A percentile compares a stretch with the other conserved stretches of the same genome.
phyloP scores from a whole-genome alignment of 148 eudicot species.

The Arbutus unedo region DNA sequence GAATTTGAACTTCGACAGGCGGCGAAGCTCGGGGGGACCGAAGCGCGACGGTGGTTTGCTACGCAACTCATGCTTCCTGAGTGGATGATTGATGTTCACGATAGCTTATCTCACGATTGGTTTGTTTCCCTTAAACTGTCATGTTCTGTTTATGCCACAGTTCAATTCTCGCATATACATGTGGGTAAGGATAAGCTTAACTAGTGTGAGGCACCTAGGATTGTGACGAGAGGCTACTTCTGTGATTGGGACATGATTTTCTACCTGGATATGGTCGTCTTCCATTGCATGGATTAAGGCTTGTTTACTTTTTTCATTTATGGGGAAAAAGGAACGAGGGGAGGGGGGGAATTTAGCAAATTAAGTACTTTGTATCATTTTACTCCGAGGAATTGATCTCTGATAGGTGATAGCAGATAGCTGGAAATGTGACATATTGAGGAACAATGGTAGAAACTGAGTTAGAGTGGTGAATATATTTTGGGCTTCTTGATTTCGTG shows the following conservation, averaged over 20 bases:
- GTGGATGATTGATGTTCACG: slow-evolving; percentile 95
- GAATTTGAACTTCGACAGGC: slow-evolving; percentile 67
- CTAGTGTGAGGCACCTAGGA: background rate
- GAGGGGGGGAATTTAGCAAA: too few relatives aligned
- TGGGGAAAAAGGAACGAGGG: too few relatives aligned
- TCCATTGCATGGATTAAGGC: too few relatives aligned
- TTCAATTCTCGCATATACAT: background rate
- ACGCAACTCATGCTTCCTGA: slow-evolving; percentile 96
- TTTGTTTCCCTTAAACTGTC: slow-evolving; percentile 10
- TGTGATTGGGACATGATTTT: background rate
- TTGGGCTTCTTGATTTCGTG: background rate
- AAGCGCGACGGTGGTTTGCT: slow-evolving; percentile 78
- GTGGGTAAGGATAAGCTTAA: background rate
- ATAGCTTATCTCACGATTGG: slow-evolving; percentile 61
- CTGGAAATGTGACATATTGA: background rate
- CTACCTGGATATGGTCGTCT: background rate
- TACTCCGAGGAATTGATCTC: background rate
- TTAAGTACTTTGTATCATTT: background rate
- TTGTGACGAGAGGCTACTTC: background rate
- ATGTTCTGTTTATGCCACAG: background rate
- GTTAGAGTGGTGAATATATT: background rate
- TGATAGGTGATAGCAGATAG: background rate
- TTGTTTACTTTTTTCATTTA: background rate
- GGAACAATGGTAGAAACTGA: background rate
- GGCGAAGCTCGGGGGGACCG: slow-evolving; percentile 55